A percentile compares a stretch with the other conserved stretches of the same genome.
Evolutionary conservation across 495 filamentous ascomycete genomes (phyloP).

Genomic region (Physcia stellaris): DNA sequence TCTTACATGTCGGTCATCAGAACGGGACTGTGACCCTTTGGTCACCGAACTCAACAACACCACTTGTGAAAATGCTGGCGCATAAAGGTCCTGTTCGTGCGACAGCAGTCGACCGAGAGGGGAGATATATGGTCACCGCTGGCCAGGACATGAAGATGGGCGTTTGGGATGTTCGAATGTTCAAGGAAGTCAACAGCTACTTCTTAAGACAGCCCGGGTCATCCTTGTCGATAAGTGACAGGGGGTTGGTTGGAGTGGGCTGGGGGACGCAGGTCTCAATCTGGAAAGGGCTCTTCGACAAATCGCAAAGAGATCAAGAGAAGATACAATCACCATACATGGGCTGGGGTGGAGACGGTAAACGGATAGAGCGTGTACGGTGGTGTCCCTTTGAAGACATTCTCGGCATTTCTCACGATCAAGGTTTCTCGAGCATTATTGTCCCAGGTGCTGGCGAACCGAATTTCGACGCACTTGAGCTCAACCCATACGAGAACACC

Average conservation of each 20-base stretch:
- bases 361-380: constrained; percentile 60
- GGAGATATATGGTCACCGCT: constrained; percentile 88
- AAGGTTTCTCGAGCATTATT: constrained; percentile 79
- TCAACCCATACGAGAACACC: constrained; percentile 91
- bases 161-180: constrained; percentile 93
- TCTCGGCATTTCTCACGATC: constrained; percentile 68
- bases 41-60: constrained; percentile 83
- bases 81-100: constrained; percentile 86
- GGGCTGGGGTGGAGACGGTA: constrained; percentile 79
- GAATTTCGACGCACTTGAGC: constrained; percentile 87
- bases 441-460: constrained; percentile 90
- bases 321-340: constrained; percentile 86
- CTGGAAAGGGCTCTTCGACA: constrained; percentile 75
- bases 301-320: constrained; percentile 52
- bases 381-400: constrained; percentile 97
- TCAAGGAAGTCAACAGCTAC: constrained; percentile 82
- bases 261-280: constrained; percentile 84
- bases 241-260: constrained; percentile 71
- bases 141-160: constrained; percentile 87
- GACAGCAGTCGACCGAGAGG: constrained; percentile 74
- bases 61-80: constrained; percentile 86
- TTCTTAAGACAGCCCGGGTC: constrained; percentile 77
- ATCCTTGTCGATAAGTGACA: constrained; percentile 76
- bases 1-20: constrained; percentile 82
- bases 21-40: constrained; percentile 89